Conservation (phyloP, 2,329 filamentous ascomycete species). For the Fusarium nanum region DNA sequence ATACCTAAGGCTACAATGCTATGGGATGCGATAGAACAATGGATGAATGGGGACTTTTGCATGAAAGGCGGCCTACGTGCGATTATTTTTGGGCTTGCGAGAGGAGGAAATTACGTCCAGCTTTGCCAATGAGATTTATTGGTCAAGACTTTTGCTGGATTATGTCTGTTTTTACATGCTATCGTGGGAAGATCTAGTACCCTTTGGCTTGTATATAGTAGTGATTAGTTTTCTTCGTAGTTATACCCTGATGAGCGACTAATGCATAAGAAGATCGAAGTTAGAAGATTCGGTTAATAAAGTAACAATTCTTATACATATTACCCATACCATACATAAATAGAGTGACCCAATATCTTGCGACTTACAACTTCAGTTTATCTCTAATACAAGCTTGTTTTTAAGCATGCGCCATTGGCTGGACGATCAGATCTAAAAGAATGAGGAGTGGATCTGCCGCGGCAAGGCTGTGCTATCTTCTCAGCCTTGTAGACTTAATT, state of each 20-base stretch:
- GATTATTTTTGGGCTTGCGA: constrained; percentile 30
- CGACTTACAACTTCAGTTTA: not conserved
- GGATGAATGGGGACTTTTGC: constrained; percentile 40
- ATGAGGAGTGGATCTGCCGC: constrained; percentile 29
- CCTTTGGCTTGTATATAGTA: constrained; percentile 46
- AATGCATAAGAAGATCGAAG: constrained; percentile 48
- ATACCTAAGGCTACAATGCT: constrained; percentile 13
- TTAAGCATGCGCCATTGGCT: constrained; percentile 35
- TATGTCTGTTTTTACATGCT: constrained; percentile 40
- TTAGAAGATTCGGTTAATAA: constrained; percentile 43
- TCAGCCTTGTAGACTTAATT: constrained; percentile 46
- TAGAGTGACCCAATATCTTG: not conserved
- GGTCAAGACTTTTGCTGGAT: constrained; percentile 37
- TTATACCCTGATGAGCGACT: constrained; percentile 54
- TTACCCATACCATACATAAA: not conserved
- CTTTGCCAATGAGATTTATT: constrained; percentile 34
- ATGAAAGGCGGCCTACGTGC: constrained; percentile 39
- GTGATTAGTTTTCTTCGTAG: constrained; percentile 51
- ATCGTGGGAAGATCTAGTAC: constrained; percentile 20
- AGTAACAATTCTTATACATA: constrained; percentile 4
- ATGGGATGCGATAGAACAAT: constrained; percentile 8
- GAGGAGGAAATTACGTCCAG: constrained; percentile 21
- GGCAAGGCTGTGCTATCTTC: constrained; percentile 40
- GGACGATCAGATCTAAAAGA: constrained; percentile 11
- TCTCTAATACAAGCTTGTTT: constrained; percentile 11